Base-by-base conservation (phyloP, 2,329 filamentous ascomycete species). In the Microsporum audouinii region DNA sequence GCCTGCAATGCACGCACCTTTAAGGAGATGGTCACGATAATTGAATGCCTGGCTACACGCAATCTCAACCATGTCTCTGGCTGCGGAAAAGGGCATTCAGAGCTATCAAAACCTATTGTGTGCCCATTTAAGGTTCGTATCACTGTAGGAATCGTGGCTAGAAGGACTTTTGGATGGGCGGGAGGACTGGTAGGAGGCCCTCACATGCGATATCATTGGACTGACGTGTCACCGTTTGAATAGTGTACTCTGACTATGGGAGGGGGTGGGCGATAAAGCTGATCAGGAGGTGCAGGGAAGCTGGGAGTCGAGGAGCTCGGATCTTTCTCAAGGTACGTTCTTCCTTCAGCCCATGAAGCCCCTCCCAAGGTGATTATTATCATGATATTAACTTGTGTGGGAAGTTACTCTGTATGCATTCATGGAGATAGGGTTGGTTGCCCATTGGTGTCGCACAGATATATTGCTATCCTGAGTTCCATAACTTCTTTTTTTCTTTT, bases 211-310 rank as follows among this genome's bases (percentile, higher is more conserved):
- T 43, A 23, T 57, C 23, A 57, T 57, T 57, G 55, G 55, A 57
- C 31, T 29, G 39, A 57, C 55, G 55, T 57, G 55, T 57, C 55
- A 57, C 34, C 55, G 55, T 43, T 57, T 23, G 51, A 55, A 55
- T 55, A 34, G 51, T 29, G 51, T 31, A 36, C 3, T 55, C 29
- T 17, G 12, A 55, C 31, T 17, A 51, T 51, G 45, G 10, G 39
- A n/a, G 39, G 14, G 3, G 39, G 39, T 43, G 39, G 45, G 45
- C 5, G 45, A 51, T 33, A 51, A 3, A 51, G 45, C 7, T 51
- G 45, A 51, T 51, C 45, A 51, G 45, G 27, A 51, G 45, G 31
- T 31, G 45, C 27, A 51, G 10, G 31, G 45, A 27, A 7, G 17
- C 10, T 23, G 27, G 39, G 27, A 12, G 45, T 27, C 23, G 14